phyloP scores from a whole-genome alignment of 164 flowering plant species.

The Litsea cubeba region DNA sequence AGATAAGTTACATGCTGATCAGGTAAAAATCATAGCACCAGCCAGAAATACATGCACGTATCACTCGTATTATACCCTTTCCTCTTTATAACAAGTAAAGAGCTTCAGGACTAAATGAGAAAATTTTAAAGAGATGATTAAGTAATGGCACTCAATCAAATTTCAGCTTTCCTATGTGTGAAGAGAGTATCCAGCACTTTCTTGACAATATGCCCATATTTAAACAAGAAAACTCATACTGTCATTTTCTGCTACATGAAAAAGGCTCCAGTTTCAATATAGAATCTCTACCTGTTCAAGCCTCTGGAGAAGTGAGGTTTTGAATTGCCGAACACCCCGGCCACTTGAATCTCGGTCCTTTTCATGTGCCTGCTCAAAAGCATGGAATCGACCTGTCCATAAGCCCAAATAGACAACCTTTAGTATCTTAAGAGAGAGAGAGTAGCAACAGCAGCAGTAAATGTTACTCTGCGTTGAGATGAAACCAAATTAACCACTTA shows the following conservation, averaged over 20 bases:
- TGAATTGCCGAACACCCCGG: conserved; percentile 81
- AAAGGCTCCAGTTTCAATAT: not conserved
- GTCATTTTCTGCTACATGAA: not conserved
- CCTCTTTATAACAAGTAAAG: not conserved
- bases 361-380: conserved; percentile 70
- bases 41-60: not conserved
- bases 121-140: no score
- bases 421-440: not conserved
- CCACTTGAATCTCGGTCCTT: conserved; percentile 64
- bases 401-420: not conserved
- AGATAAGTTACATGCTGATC: not conserved
- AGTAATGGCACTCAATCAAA: not conserved
- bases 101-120: not conserved
- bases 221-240: not conserved
- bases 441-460: not conserved
- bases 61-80: not conserved
- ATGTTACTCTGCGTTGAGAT: not conserved
- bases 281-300: conserved; percentile 53
- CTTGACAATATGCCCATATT: no score
- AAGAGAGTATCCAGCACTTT: no score
- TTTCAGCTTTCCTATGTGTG: not conserved
- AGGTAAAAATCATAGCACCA: not conserved
- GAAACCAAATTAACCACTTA: no score
- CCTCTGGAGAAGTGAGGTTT: conserved; percentile 76
- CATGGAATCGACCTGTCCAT: conserved; percentile 73